Conservation (phyloP, 441 rosid genomes). For the Erodium trifolium region DNA sequence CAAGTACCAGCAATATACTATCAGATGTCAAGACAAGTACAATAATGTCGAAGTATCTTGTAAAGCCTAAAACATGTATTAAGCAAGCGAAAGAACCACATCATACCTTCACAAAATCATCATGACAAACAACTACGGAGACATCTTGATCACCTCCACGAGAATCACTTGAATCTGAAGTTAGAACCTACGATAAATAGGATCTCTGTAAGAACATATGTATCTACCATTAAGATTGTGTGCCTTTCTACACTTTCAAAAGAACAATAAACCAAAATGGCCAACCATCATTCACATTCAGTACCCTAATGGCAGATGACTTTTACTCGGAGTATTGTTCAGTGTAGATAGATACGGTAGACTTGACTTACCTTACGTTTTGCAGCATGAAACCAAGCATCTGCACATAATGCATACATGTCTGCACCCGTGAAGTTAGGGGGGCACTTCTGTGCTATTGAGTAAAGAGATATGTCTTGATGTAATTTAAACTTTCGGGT, state of each 20-base stretch:
- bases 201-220: slow-evolving; percentile 11
- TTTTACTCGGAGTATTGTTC: background rate
- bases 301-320: background rate
- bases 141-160: slow-evolving; percentile 38
- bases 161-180: slow-evolving; percentile 36
- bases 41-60: no score
- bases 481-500: slow-evolving; percentile 81
- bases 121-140: slow-evolving; percentile 54
- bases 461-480: slow-evolving; percentile 69
- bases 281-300: background rate
- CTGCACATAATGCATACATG: slow-evolving; percentile 95
- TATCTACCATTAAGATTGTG: background rate
- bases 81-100: background rate
- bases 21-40: no score
- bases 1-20: background rate
- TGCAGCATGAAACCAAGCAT: slow-evolving; percentile 99
- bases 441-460: slow-evolving; percentile 81
- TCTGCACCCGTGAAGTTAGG: slow-evolving; percentile 94
- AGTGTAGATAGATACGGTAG: background rate
- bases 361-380: slow-evolving; percentile 59
- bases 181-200: slow-evolving; percentile 40
- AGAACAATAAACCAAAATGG: no score
- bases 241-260: no score
- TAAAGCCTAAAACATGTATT: no score
- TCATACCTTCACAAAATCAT: slow-evolving; percentile 72